Evolutionary conservation across 768 basidiomycete species (phyloP).

Genomic region (Suillus sp.): DNA sequence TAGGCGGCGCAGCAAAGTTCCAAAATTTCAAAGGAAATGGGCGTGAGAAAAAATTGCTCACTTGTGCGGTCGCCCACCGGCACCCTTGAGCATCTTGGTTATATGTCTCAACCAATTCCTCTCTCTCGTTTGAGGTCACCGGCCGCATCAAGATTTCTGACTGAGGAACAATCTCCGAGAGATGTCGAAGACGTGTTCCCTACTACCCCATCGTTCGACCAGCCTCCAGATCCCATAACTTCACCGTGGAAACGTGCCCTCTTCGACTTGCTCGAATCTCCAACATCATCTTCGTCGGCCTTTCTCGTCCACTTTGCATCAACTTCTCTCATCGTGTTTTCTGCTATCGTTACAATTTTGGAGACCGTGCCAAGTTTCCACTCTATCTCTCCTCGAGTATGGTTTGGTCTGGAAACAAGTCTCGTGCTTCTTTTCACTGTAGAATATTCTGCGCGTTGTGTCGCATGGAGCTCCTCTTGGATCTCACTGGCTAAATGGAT

Average conservation of each 20-base stretch:
- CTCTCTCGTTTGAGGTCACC: constrained; percentile 29
- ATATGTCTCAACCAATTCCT: constrained; percentile 36
- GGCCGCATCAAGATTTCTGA: constrained; percentile 41
- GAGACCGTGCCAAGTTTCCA: constrained; percentile 83
- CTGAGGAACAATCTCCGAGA: constrained; percentile 44
- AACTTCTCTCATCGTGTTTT: constrained; percentile 72
- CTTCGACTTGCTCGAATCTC: constrained; percentile 76
- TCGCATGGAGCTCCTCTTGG: constrained; percentile 79
- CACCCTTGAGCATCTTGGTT: neutral
- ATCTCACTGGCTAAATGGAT: constrained; percentile 62
- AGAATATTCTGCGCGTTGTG: constrained; percentile 72
- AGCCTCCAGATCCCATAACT: constrained; percentile 28
- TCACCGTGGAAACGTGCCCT: constrained; percentile 63
- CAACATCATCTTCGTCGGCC: constrained; percentile 73
- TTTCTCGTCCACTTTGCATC: constrained; percentile 74
- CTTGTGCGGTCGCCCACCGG: neutral
- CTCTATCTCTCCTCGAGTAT: constrained; percentile 63
- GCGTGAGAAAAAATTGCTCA: neutral
- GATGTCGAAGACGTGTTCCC: constrained; percentile 44
- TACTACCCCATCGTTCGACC: constrained; percentile 37
- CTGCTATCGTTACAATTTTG: constrained; percentile 73
- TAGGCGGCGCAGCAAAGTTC: neutral
- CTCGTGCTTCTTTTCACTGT: constrained; percentile 85
- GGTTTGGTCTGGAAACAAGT: constrained; percentile 88
- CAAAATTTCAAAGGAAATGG: neutral